Evolutionary conservation across 768 basidiomycete genomes (phyloP).

Genomic region (Lactarius vividus): DNA sequence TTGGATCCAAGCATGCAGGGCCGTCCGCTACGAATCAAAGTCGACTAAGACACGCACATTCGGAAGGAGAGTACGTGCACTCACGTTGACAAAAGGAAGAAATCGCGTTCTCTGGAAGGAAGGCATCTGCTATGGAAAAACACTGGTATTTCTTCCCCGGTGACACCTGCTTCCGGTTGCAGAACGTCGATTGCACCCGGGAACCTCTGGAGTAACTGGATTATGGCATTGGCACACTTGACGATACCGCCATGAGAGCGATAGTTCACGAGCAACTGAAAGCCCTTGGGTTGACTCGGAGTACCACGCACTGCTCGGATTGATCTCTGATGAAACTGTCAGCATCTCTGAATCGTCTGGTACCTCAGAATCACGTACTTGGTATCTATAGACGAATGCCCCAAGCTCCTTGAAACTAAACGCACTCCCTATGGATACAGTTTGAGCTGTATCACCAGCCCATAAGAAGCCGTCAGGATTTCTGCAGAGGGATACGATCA

Average conservation of each 20-base stretch:
- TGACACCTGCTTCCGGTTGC: slow-evolving; percentile 51
- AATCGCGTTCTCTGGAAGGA: background rate
- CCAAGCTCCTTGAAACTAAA: slow-evolving; percentile 73
- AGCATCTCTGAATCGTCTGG: background rate
- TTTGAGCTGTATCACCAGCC: slow-evolving; percentile 81
- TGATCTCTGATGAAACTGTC: background rate
- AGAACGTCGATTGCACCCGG: slow-evolving; percentile 61
- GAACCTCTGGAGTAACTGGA: slow-evolving; percentile 55
- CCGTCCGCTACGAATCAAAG: slow-evolving; percentile 37
- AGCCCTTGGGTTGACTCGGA: slow-evolving; percentile 38
- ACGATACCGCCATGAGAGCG: slow-evolving; percentile 74
- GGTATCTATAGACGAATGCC: slow-evolving; percentile 59
- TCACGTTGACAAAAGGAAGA: slow-evolving; percentile 14
- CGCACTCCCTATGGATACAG: slow-evolving; percentile 68
- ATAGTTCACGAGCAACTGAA: slow-evolving; percentile 64
- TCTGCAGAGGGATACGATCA: slow-evolving; percentile 55
- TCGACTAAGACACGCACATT: background rate
- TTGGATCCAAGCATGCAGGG: slow-evolving; percentile 59
- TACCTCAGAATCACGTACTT: slow-evolving; percentile 41
- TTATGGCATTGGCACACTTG: slow-evolving; percentile 60
- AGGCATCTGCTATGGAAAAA: slow-evolving; percentile 51
- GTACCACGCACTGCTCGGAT: slow-evolving; percentile 16
- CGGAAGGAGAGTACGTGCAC: background rate
- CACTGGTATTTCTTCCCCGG: slow-evolving; percentile 53
- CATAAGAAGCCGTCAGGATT: slow-evolving; percentile 73